Percentiles rank a stretch among this genome's conserved stretches.
Conservation (phyloP, 2,329 filamentous ascomycete species). For the Pseudocercospora fuligena region DNA sequence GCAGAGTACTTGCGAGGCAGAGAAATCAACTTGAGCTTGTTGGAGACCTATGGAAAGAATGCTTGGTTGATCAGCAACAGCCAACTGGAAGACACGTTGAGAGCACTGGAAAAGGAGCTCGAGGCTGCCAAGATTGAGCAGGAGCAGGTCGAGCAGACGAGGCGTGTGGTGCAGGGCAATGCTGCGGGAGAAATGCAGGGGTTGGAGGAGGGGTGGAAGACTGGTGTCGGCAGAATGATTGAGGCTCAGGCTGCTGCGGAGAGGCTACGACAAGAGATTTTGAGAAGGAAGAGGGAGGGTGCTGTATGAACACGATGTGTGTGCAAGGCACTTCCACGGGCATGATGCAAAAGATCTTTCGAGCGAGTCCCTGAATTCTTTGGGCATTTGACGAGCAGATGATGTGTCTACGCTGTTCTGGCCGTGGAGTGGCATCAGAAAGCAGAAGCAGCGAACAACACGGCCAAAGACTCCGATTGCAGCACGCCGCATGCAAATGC, state of each 20-base stretch:
- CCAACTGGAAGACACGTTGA: conserved; percentile 74
- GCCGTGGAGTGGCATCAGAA: not conserved
- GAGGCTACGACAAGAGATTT: conserved; percentile 67
- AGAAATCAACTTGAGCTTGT: conserved; percentile 68
- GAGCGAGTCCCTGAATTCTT: not conserved
- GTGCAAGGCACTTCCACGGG: not conserved
- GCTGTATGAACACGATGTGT: conserved; percentile 25
- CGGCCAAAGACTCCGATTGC: not conserved
- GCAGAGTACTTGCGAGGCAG: conserved; percentile 63
- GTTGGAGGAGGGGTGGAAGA: conserved; percentile 79
- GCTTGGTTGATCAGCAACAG: conserved; percentile 88
- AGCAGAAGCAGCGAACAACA: not conserved
- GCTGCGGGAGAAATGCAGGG: conserved; percentile 73
- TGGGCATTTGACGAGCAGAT: not conserved
- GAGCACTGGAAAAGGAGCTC: conserved; percentile 74
- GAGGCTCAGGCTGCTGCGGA: conserved; percentile 88
- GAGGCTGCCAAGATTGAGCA: conserved; percentile 69
- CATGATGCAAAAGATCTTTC: not conserved
- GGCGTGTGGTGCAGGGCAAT: conserved; percentile 72
- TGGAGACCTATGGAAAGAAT: conserved; percentile 83
- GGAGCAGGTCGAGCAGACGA: conserved; percentile 72
- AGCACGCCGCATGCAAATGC: not conserved
- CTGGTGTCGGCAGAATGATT: conserved; percentile 75
- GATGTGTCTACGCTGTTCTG: not conserved
- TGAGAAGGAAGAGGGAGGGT: conserved; percentile 63